These are phyloP conservation scores for Chamaecrista fasciculata DNA, from an alignment of 306 rosid genomes.

Conservation along the genomic window DNA sequence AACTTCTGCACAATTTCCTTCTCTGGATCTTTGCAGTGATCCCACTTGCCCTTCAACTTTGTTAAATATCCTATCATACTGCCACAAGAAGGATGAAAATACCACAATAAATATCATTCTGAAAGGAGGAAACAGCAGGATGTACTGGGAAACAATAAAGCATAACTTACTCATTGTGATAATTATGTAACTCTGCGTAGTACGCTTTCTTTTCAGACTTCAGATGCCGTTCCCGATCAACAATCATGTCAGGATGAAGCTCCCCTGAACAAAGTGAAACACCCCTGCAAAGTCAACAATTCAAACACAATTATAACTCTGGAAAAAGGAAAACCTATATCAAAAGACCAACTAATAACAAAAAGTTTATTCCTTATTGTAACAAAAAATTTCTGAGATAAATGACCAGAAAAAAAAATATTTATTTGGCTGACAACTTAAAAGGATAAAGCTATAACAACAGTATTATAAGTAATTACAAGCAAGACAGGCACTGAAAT, in stretches of 20 bases:
- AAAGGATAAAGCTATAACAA: background rate
- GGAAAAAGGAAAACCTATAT: conserved; percentile 14
- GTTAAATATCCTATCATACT: conserved; percentile 73
- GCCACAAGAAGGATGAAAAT: conserved; percentile 41
- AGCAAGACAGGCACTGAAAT: background rate
- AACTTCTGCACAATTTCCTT: conserved; percentile 60
- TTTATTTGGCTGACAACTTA: conserved; percentile 21
- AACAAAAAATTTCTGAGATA: conserved; percentile 5
- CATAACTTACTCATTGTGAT: conserved; percentile 77
- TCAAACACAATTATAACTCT: conserved; percentile 30
- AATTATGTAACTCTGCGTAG: conserved; percentile 60
- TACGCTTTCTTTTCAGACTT: conserved; percentile 59
- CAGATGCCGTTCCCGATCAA: conserved; percentile 47
- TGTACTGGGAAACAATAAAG: conserved; percentile 2
- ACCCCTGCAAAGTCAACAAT: conserved; percentile 69
- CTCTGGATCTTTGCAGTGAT: conserved; percentile 72
- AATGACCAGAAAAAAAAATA: background rate
- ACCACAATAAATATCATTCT: conserved; percentile 10
- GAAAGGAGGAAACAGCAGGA: conserved; percentile 20
- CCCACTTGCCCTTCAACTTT: conserved; percentile 65
- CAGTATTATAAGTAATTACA: conserved; percentile 9
- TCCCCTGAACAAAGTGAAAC: conserved; percentile 77
- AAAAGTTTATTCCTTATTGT: background rate
- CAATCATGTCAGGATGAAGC: conserved; percentile 84
- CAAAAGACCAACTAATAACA: conserved; percentile 20